Conservation (phyloP, 169 alveolate species). For the Babesia divergens region DNA sequence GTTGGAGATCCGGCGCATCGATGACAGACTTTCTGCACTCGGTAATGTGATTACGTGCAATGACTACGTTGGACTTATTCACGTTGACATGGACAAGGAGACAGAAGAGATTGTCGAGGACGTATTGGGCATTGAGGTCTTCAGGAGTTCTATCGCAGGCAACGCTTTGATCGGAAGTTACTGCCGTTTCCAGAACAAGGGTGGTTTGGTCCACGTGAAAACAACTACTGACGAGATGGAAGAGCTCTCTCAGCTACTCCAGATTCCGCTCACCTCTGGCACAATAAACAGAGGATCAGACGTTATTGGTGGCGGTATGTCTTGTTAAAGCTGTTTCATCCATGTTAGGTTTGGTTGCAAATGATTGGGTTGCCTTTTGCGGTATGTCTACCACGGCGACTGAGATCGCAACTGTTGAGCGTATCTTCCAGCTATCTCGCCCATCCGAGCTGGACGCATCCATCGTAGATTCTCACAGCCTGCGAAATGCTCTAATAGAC, state of each 20-base stretch:
- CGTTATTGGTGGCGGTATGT: slow-evolving; percentile 86
- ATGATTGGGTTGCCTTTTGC: slow-evolving; percentile 98
- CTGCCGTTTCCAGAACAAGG: slow-evolving; percentile 92
- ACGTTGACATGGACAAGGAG: slow-evolving; percentile 97
- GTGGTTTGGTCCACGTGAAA: slow-evolving; percentile 96
- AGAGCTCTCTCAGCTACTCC: slow-evolving; percentile 92
- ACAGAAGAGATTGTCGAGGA: slow-evolving; percentile 98
- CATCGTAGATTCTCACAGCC: slow-evolving; percentile 53
- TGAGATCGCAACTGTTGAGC: slow-evolving; percentile 94
- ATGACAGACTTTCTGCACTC: slow-evolving; percentile 96
- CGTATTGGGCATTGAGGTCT: slow-evolving; percentile 96
- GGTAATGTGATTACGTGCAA: slow-evolving; percentile 98
- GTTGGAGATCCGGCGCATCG: slow-evolving; percentile 92
- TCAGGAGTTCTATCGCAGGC: slow-evolving; percentile 98
- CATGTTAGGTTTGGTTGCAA: slow-evolving; percentile 96
- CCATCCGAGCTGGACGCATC: slow-evolving; percentile 66
- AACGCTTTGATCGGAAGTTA: slow-evolving; percentile 97
- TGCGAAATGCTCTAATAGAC: slow-evolving; percentile 71
- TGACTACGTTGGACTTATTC: slow-evolving; percentile 97
- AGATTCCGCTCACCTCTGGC: slow-evolving; percentile 98
- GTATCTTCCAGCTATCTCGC: slow-evolving; percentile 88
- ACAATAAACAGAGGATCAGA: slow-evolving; percentile 99
- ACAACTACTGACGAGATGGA: slow-evolving; percentile 97
- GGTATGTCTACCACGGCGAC: slow-evolving; percentile 99
- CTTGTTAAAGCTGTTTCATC: slow-evolving; percentile 65